phyloP scores from a whole-genome alignment of 768 basidiomycete genomes.

The Suillus tomentosus region DNA sequence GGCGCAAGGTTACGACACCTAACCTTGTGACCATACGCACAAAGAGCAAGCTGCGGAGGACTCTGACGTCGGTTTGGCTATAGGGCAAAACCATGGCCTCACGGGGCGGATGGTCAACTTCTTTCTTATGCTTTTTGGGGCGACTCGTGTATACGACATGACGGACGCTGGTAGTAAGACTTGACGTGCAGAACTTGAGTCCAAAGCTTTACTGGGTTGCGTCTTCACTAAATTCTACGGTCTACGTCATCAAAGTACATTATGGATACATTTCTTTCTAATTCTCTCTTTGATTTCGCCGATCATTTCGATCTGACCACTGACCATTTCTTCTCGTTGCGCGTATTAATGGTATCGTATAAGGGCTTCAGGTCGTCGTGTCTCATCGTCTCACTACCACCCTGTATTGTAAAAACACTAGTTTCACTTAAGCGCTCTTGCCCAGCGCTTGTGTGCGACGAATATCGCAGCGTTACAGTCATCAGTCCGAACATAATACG shows the following conservation, averaged over 20 bases:
- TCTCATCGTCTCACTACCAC: neutral
- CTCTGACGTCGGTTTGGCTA: constrained; percentile 27
- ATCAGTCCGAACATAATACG: neutral
- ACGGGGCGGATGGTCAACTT: neutral
- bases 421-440: neutral
- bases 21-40: constrained; percentile 30
- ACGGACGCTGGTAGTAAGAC: neutral
- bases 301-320: neutral
- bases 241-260: neutral
- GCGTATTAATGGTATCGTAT: neutral
- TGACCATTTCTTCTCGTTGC: neutral
- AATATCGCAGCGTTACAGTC: neutral
- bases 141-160: neutral
- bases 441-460: neutral
- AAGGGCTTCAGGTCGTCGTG: neutral
- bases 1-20: constrained; percentile 28
- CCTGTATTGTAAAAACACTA: neutral
- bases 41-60: constrained; percentile 20
- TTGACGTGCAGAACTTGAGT: neutral
- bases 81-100: constrained; percentile 6
- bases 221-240: neutral
- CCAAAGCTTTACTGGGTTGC: neutral
- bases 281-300: neutral
- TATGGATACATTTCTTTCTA: neutral
- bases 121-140: neutral